Percentiles rank a stretch among this genome's conserved stretches.
These are phyloP conservation scores for Vitis hybrid DNA, from an alignment of 177 flowering plant species.

Conservation along the genomic window DNA sequence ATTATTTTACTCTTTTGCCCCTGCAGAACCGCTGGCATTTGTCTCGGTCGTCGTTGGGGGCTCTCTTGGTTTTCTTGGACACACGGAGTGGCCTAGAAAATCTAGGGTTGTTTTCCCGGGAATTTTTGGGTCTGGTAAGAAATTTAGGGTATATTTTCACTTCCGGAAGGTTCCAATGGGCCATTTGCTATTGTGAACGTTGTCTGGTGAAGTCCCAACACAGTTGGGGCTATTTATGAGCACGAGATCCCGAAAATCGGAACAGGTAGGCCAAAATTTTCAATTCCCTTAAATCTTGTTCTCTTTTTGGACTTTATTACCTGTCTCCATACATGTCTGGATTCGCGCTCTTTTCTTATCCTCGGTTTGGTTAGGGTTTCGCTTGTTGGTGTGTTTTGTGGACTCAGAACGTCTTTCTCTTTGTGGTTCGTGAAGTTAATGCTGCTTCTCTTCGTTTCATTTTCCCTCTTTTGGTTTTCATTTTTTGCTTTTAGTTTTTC, in stretches of 20 bases:
- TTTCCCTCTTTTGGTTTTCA: too few species aligned
- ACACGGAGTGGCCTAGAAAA: not conserved
- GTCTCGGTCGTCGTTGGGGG: too few species aligned
- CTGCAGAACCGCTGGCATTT: too few species aligned
- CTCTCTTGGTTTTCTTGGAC: too few species aligned
- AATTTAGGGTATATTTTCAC: not conserved
- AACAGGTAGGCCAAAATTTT: constrained; percentile 30
- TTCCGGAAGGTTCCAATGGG: constrained; percentile 6
- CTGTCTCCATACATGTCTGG: not conserved
- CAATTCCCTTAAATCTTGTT: constrained; percentile 8
- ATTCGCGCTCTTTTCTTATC: constrained; percentile 1
- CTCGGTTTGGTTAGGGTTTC: constrained; percentile 7
- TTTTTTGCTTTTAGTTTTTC: not conserved
- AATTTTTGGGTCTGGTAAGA: not conserved
- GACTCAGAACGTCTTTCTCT: too few species aligned
- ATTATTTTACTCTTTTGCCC: not conserved
- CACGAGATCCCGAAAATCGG: constrained; percentile 49
- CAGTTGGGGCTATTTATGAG: constrained; percentile 38
- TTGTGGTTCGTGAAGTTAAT: too few species aligned
- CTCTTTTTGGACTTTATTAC: constrained; percentile 8
- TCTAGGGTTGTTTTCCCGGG: not conserved
- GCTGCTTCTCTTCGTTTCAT: too few species aligned
- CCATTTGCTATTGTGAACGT: constrained; percentile 24
- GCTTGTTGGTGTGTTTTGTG: too few species aligned
- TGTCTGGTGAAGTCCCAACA: constrained; percentile 38